phyloP scores from a whole-genome alignment of 106 monocot genomes.

The Allium cepa region DNA sequence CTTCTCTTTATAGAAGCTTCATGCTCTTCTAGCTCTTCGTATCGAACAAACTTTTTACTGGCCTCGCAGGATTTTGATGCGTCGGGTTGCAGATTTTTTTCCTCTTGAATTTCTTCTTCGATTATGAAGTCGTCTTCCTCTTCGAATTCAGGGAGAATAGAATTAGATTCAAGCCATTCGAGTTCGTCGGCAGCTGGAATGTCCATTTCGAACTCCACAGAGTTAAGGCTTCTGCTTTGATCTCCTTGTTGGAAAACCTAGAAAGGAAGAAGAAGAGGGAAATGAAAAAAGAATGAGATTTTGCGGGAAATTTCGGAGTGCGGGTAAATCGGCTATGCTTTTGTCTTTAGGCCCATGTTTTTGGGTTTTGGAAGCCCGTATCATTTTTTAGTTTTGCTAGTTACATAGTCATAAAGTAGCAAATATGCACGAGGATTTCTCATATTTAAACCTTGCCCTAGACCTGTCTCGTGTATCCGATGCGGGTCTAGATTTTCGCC shows the following conservation, averaged over 20 bases:
- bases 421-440: no score
- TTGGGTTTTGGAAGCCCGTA: no score
- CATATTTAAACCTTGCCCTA: no score
- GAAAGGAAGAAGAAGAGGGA: not conserved
- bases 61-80: not conserved
- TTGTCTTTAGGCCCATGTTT: no score
- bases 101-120: slow-evolving; percentile 19
- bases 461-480: no score
- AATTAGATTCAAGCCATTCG: slow-evolving; percentile 73
- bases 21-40: not conserved
- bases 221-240: not conserved
- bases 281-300: not conserved
- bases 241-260: slow-evolving; percentile 12
- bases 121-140: slow-evolving; percentile 19
- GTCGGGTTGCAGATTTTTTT: slow-evolving; percentile 6
- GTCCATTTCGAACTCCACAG: slow-evolving; percentile 54
- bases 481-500: no score
- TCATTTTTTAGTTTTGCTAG: no score
- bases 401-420: no score
- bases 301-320: not conserved
- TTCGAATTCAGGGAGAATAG: slow-evolving; percentile 30
- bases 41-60: slow-evolving; percentile 22
- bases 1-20: slow-evolving; percentile 21
- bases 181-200: slow-evolving; percentile 71
- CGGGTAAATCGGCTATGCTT: no score